Conservation (phyloP, 805 yeast species). For the Metschnikowia koreensis region DNA sequence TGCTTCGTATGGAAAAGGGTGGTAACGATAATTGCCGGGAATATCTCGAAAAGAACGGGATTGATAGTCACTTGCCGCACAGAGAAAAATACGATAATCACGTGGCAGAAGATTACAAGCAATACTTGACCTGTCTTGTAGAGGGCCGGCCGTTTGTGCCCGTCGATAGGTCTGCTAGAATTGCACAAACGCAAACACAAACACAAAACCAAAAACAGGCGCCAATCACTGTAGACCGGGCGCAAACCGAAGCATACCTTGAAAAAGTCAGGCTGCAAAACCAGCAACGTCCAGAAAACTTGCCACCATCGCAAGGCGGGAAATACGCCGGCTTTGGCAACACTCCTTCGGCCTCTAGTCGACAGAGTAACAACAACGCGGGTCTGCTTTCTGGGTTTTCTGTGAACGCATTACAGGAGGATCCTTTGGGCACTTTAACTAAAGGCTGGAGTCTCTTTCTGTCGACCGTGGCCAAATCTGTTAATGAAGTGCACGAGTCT, state of each 20-base stretch:
- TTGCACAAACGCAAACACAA: constrained; percentile 2
- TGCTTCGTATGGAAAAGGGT: constrained; percentile 87
- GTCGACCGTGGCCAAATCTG: constrained; percentile 77
- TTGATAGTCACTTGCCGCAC: constrained; percentile 62
- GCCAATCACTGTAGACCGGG: constrained; percentile 40
- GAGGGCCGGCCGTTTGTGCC: constrained; percentile 71
- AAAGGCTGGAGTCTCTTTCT: constrained; percentile 96
- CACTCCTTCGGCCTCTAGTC: constrained; percentile 52
- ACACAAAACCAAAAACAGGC: constrained; percentile 14
- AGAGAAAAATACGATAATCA: constrained; percentile 79
- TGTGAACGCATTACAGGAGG: constrained; percentile 67
- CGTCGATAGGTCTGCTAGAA: constrained; percentile 54
- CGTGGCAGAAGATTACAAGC: constrained; percentile 93
- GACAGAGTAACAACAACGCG: constrained; percentile 40
- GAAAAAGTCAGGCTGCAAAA: constrained; percentile 74
- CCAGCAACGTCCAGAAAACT: constrained; percentile 65
- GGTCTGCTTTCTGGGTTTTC: constrained; percentile 46
- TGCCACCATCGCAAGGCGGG: constrained; percentile 95
- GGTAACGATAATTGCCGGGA: constrained; percentile 77
- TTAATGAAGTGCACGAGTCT: constrained; percentile 79
- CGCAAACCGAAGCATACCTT: constrained; percentile 78
- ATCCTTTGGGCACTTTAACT: constrained; percentile 86
- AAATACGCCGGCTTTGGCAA: constrained; percentile 90
- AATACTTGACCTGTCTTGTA: constrained; percentile 67
- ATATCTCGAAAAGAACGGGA: constrained; percentile 70